Base-by-base conservation (phyloP, 768 basidiomycete genomes). In the Tulasnella sp. region DNA sequence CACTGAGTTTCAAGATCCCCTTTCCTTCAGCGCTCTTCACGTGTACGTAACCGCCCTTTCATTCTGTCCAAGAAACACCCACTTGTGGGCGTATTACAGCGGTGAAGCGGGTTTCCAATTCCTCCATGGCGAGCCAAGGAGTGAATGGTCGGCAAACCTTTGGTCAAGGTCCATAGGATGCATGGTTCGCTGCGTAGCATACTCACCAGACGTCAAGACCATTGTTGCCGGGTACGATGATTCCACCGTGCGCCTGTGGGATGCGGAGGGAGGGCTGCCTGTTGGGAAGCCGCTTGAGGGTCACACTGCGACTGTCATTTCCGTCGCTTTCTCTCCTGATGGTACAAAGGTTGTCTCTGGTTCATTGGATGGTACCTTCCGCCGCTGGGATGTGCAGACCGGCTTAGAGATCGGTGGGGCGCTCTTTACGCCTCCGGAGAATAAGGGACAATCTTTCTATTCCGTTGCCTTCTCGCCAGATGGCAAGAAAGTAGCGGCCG, bases 251-350 rank as follows among this genome's bases (percentile, higher is more conserved):
- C n/a, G 60, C 4, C n/a, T 64, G 12, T 64, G 60, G 60, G 60
- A 64, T 28, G 60, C 60, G 2, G 60, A 64, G 60, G 28, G 2
- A 14, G 18, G 60, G 31, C 4, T 22, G 60, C 60, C 14, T 14
- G 2, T 64, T n/a, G 60, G 60, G 31, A 64, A 64, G 60, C 60
- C 60, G 9, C 3, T 64, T 28, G 22, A n/a, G 60, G 60, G 60
- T 34, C 60, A 64, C n/a, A 14, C 60, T 4, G 18, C 6, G 14
- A 11, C 18, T 9, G n/a, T 64, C 60, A 24, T 24, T 4, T 64
- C 60, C n/a, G 60, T 64, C n/a, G 60, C 60, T 11, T 64, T 64
- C 60, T 64, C 60, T 64, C 60, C 60, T 9, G 60, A 64, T 28
- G 60, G 60, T 24, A 64, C 4, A 24, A 64, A 24, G 60, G 3